These are phyloP conservation scores for Primulina eburnea DNA, from an alignment of 257 asterid genomes.

Conservation along the genomic window DNA sequence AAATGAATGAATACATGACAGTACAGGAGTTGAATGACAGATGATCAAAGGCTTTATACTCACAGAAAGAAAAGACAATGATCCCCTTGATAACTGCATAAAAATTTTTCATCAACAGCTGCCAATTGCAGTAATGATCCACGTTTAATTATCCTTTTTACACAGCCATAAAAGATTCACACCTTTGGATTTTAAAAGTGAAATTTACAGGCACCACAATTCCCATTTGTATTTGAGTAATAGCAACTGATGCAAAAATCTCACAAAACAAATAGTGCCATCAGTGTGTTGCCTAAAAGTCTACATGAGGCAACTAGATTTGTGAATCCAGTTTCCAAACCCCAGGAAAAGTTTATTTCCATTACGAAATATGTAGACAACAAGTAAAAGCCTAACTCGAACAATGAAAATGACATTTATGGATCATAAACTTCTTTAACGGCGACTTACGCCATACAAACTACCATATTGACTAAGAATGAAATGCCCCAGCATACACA, in stretches of 20 bases:
- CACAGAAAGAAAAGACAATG: background rate
- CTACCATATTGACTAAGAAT: background rate
- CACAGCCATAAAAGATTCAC: background rate
- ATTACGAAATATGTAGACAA: background rate
- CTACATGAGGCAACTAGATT: slow-evolving; percentile 4
- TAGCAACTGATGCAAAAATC: slow-evolving; percentile 4
- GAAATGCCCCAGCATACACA: background rate
- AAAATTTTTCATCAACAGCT: background rate
- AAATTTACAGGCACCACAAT: background rate
- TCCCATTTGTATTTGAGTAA: background rate
- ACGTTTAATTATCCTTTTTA: background rate
- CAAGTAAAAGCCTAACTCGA: slow-evolving; percentile 2
- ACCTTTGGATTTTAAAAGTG: background rate
- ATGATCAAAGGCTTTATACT: slow-evolving; percentile 4
- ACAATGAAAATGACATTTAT: background rate
- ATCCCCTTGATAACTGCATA: slow-evolving; percentile 3
- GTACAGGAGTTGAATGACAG: background rate
- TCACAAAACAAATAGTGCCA: no score
- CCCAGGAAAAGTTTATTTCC: background rate
- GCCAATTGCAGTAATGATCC: slow-evolving; percentile 14
- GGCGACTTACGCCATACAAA: background rate
- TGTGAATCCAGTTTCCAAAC: slow-evolving; percentile 15
- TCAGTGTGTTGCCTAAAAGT: background rate
- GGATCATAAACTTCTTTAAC: background rate
- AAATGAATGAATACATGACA: slow-evolving; percentile 12